Base-by-base conservation (phyloP, 495 filamentous ascomycete species). In the Neurospora sp. region DNA sequence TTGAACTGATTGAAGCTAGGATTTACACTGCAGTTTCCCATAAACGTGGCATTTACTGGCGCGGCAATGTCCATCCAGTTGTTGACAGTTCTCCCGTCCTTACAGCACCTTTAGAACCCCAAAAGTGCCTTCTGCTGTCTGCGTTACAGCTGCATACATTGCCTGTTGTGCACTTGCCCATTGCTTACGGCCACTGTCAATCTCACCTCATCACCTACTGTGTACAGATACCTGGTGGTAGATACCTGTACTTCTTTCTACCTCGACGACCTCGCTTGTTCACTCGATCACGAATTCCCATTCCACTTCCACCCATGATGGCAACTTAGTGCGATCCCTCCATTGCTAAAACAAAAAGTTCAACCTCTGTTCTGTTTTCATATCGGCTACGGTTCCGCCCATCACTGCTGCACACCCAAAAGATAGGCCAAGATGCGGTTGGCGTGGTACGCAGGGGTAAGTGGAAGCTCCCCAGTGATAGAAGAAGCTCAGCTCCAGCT, bases 391-490 rank as follows among this genome's bases (percentile, higher is more conserved):
- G 54, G 54, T 31, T 18, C 18, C 54, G 54, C 20, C 48, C 5
- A 3, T 14, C 20, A 54, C 27, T 16, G 23, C 54, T 8, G 27
- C 54, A 31, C 23, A 62, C 54, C 54, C 23, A 35, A 31, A 31
- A 62, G 5, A 62, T 9, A 66, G 14, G 54, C 54, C 54, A 86
- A 74, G 76, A 88, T 89, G 87, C 83, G 87, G 79, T 81, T 89
- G 74, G 80, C 82, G 74, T 86, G 83, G 84, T 89, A 89, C 76
- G 86, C 86, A 76, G 85, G 85, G 82, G 87, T 89, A 86, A 80
- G 87, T 74, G 39, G 70, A 69, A 74, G 69, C 72, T 70, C 37
- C 59, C 31, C 48, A 14, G 20, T 59, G 42, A 46, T 10, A 59
- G 20, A 59, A 27, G 20, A 59, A 31, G 54, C 54, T 66, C 54